These are phyloP conservation scores for Tricholoma furcatifolium DNA, from an alignment of 768 basidiomycete species.

Conservation along the genomic window DNA sequence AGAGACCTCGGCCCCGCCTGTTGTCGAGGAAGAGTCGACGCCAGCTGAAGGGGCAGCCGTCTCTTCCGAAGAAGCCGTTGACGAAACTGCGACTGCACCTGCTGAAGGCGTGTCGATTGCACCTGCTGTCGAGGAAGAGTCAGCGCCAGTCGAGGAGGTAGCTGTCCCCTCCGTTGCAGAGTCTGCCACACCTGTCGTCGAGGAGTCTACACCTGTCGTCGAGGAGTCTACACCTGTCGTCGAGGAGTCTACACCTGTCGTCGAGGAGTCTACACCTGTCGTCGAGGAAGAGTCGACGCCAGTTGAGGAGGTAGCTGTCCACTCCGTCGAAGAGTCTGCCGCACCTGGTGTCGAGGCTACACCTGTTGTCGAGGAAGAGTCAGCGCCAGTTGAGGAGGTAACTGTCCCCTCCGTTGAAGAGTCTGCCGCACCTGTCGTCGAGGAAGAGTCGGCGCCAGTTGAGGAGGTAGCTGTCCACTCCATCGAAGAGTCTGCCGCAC, in stretches of 20 bases:
- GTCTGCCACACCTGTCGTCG: constrained; percentile 1
- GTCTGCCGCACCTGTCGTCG: not conserved
- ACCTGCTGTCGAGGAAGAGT: not conserved
- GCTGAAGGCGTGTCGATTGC: no score
- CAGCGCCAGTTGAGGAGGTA: not conserved
- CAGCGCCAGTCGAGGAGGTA: not conserved
- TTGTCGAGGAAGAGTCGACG: no score
- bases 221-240: not conserved
- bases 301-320: not conserved
- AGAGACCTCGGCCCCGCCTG: no score
- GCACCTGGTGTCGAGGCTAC: not conserved
- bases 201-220: not conserved
- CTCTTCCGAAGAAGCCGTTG: not conserved
- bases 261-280: constrained; percentile 14
- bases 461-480: not conserved
- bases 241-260: not conserved
- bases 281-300: constrained; percentile 8
- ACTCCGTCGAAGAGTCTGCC: not conserved
- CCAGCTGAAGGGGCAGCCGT: no score
- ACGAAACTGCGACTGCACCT: not conserved
- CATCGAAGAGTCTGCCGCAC: not conserved
- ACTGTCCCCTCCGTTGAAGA: not conserved
- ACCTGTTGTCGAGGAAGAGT: not conserved
- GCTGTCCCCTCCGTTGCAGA: not conserved
- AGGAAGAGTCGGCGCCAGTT: not conserved